Conservation (phyloP, 2,329 filamentous ascomycete genomes). For the Purpureocillium takamizusanense region DNA sequence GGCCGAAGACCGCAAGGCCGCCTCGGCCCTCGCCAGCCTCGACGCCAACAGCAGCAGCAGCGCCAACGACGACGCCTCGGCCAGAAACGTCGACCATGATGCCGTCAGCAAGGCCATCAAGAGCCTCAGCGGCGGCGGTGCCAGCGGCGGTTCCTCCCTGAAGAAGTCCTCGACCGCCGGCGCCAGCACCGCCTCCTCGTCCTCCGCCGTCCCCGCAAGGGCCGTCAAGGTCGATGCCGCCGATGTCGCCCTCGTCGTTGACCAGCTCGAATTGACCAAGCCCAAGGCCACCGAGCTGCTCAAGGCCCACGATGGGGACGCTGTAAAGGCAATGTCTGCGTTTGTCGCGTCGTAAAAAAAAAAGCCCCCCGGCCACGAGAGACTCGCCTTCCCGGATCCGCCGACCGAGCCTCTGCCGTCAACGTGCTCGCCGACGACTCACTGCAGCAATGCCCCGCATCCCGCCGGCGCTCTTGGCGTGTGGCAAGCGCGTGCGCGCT, state of each 20-base stretch:
- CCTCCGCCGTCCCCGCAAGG: conserved; percentile 27
- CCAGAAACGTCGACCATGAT: conserved; percentile 56
- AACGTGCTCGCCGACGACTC: too few species aligned
- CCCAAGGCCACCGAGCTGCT: conserved; percentile 66
- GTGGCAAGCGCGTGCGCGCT: too few species aligned
- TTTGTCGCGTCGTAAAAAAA: conserved; percentile 29
- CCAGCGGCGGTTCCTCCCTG: conserved; percentile 21
- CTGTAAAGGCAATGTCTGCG: conserved; percentile 56
- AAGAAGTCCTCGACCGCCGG: too few species aligned
- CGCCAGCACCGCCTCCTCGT: conserved; percentile 17
- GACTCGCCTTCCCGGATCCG: too few species aligned
- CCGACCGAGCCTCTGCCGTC: too few species aligned
- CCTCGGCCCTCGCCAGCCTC: conserved; percentile 62
- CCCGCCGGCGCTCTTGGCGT: too few species aligned
- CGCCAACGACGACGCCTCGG: conserved; percentile 34
- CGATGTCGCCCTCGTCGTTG: conserved; percentile 62
- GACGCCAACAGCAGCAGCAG: conserved; percentile 43
- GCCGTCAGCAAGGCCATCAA: conserved; percentile 67
- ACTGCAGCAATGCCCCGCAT: too few species aligned
- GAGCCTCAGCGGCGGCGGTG: conserved; percentile 35
- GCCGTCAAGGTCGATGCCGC: conserved; percentile 66
- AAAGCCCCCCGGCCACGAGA: too few species aligned
- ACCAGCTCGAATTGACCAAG: conserved; percentile 65
- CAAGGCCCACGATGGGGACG: conserved; percentile 61
- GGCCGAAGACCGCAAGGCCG: conserved; percentile 70